These are phyloP conservation scores for Yamadazyma siamensis DNA, from an alignment of 1,139 yeast genomes.

Conservation along the genomic window DNA sequence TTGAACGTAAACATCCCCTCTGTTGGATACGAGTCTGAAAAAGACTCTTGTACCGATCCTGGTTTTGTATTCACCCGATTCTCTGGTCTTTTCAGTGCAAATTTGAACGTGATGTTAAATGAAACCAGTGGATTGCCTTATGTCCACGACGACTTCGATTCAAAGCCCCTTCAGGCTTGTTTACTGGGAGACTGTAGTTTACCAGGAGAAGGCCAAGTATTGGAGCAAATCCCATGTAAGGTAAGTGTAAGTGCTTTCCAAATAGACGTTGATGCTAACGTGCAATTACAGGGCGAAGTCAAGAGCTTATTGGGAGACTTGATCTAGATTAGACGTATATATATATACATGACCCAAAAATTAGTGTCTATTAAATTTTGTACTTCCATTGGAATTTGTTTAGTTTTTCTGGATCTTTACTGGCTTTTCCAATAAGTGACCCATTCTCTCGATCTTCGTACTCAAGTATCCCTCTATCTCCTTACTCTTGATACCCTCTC, in stretches of 20 bases:
- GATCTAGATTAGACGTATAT: background rate
- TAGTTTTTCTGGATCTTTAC: constrained; percentile 7
- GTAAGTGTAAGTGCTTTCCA: constrained; percentile 37
- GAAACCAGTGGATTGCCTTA: constrained; percentile 24
- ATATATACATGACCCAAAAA: too few species aligned
- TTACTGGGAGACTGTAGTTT: constrained; percentile 33
- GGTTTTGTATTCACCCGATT: constrained; percentile 34
- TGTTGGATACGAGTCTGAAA: constrained; percentile 30
- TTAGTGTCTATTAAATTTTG: background rate
- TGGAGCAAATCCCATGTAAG: constrained; percentile 24
- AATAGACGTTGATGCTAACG: constrained; percentile 41
- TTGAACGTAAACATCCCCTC: constrained; percentile 40
- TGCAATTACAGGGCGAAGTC: constrained; percentile 21
- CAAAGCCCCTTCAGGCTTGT: constrained; percentile 23
- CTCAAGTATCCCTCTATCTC: constrained; percentile 92
- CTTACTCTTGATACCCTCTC: constrained; percentile 68
- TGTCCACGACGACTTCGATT: constrained; percentile 10
- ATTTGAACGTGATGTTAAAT: constrained; percentile 30
- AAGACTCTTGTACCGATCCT: constrained; percentile 33
- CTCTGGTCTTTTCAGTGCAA: constrained; percentile 29
- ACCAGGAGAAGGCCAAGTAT: constrained; percentile 30
- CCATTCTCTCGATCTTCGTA: constrained; percentile 96
- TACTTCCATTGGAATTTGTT: background rate
- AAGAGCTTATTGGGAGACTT: constrained; percentile 1
- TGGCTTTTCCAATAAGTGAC: constrained; percentile 54